Base-by-base conservation (phyloP, 805 yeast species). In the Teunomyces tritomae region DNA sequence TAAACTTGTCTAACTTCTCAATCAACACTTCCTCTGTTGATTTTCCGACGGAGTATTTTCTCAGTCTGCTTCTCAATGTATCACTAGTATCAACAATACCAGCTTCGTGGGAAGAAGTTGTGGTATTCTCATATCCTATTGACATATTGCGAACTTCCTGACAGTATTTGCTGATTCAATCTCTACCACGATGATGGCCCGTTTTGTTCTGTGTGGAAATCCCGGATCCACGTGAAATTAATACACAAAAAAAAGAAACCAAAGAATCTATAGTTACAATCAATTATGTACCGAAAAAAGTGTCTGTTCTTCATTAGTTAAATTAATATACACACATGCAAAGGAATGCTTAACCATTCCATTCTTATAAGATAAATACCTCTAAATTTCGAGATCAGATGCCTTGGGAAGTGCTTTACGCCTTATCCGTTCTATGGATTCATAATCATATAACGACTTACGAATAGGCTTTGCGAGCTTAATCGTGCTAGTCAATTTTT, bases 1-100 rank as follows among this genome's bases (percentile, higher is more conserved):
- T 57, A 46, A 73, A 73, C n/a, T 54, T 53, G 46, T 73, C 77
- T 30, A 73, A 53, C 44, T 67, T 68, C 47, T 72, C 77, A 6
- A 72, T 68, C 48, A 73, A 59, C 2, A 68, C 46, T 52, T 72
- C 77, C 42, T 73, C 77, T 0, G 76, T 65, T 1, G 68, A 28
- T 29, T 44, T 47, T 17, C 14, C 32, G 8, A 30, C 30, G 13
- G 39, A 28, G 29, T 7, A 28, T 16, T 32, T 35, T 8, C 34
- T 24, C 46, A 39, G n/a, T 48, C 58, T 17, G 50, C 48, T 44
- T 53, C 58, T 16, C n/a, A 26, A 10, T 20, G 44, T 28, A 8
- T 14, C 34, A 10, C 39, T 5, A 9, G 20, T 10, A 13, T n/a
- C 40, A 13, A n/a, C 27, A 7, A 5, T 13, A 20, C 5, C 10